Evolutionary conservation across 2,329 filamentous ascomycete species (phyloP).

Genomic region (Penicillium sp.): DNA sequence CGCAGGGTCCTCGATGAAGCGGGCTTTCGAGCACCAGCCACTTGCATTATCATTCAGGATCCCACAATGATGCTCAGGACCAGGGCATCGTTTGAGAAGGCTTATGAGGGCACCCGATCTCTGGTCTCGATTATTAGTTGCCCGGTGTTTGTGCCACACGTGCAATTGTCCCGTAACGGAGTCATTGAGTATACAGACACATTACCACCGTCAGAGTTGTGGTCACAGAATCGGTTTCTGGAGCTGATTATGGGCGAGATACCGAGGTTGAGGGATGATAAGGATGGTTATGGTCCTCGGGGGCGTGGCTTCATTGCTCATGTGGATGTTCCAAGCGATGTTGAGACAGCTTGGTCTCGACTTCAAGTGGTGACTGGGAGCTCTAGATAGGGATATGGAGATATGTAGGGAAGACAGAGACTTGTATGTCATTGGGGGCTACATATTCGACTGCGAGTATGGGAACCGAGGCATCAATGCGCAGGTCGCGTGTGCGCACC

Average conservation of each 20-base stretch:
- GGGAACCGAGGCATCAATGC: not conserved
- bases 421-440: not conserved
- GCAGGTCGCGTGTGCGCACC: not conserved
- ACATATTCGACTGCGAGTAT: not conserved
- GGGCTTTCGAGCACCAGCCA: conserved; percentile 20
- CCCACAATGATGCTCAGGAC: conserved; percentile 47
- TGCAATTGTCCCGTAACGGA: conserved; percentile 2
- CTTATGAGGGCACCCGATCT: conserved; percentile 25
- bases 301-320: conserved; percentile 46
- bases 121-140: conserved; percentile 24
- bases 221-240: conserved; percentile 40
- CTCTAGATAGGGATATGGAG: not conserved
- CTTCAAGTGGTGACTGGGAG: conserved; percentile 2
- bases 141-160: conserved; percentile 18
- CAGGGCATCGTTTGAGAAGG: conserved; percentile 40
- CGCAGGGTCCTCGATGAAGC: conserved; percentile 33
- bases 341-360: conserved; percentile 35
- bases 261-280: conserved; percentile 43
- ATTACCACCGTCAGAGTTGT: conserved; percentile 26
- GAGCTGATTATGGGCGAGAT: conserved; percentile 46
- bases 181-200: conserved; percentile 5
- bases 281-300: conserved; percentile 43
- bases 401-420: not conserved
- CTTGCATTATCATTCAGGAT: conserved; percentile 43
- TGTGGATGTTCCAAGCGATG: conserved; percentile 39